Base-by-base conservation (phyloP, 495 filamentous ascomycete genomes). In the Aspergillus diversus region DNA sequence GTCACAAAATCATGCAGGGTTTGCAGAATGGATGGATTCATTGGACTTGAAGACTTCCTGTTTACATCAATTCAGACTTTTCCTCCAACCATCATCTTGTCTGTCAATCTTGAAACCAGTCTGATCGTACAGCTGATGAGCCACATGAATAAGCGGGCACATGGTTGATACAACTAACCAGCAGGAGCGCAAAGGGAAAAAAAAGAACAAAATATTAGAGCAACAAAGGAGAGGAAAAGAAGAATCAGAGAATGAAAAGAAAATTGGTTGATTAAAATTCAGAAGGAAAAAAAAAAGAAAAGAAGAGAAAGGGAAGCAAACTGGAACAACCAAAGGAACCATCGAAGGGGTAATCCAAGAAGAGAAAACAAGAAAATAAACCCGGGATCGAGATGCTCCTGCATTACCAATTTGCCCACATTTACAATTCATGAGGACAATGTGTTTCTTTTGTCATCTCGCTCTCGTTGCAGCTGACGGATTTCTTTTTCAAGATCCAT, bases 401-500 rank as follows among this genome's bases (percentile, higher is more conserved):
- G 51, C 54, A 33, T 50, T 55, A 32, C 43, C 39, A 32, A 58
- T 53, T 57, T 37, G 33, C 34, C 62, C 57, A 55, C 31, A 31
- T 49, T 9, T 55, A 49, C 16, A 55, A 47, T 9, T 63, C 71
- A 27, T 75, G 69, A 75, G 33, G 59, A 64, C 48, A 80, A 69
- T 27, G 72, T 71, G 33, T 64, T 73, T 48, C 74, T 70, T 65
- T 69, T 69, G 57, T 77, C 69, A n/a, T 78, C 73, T 54, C 77
- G 73, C 64, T 79, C 74, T 39, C 64, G 66, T 67, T 80, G 65
- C 67, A 84, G 70, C 55, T 83, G 73, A 57, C 81, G 73, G 68
- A 95, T 89, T 68, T 92, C 89, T 51, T 75, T 74, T 57, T 88
- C 80, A 56, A 92, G 80, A 48, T 82, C 83, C 60, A 67, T 63